These are phyloP conservation scores for Diversispora eburnea DNA, from an alignment of 192 early-diverging fungal species.

Conservation along the genomic window DNA sequence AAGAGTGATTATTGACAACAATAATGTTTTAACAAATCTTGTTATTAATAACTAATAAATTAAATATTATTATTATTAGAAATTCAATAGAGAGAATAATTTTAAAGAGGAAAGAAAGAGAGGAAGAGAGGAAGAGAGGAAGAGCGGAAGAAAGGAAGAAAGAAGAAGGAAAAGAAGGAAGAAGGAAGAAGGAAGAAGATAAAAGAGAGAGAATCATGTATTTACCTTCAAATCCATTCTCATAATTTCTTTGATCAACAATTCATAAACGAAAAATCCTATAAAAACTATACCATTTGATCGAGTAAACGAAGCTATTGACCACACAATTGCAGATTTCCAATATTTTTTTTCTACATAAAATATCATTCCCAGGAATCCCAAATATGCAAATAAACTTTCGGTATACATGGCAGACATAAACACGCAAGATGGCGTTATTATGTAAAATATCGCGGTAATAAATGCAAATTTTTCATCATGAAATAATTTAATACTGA, in stretches of 20 bases:
- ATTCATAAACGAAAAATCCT: conserved; percentile 81
- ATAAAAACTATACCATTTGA: conserved; percentile 78
- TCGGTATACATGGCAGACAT: conserved; percentile 87
- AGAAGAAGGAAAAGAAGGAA: no score
- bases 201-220: not conserved
- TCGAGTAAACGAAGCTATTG: conserved; percentile 56
- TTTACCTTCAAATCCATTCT: conserved; percentile 2
- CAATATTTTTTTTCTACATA: conserved; percentile 45
- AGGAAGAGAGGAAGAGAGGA: no score
- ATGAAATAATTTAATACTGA: conserved; percentile 36
- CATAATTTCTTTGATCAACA: conserved; percentile 40
- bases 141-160: no score
- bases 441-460: conserved; percentile 65
- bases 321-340: conserved; percentile 63
- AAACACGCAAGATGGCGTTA: conserved; percentile 79
- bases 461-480: conserved; percentile 55
- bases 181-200: no score
- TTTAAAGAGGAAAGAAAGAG: not conserved
- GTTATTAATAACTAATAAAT: not conserved
- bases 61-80: not conserved
- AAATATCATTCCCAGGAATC: conserved; percentile 73
- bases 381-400: conserved; percentile 74
- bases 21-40: conserved; percentile 25
- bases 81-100: not conserved
- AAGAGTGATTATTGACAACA: conserved; percentile 40